A percentile compares a stretch with the other conserved stretches of the same genome.
Evolutionary conservation across 2,329 filamentous ascomycete genomes (phyloP).

Genomic region (Arachnomyces sp.): DNA sequence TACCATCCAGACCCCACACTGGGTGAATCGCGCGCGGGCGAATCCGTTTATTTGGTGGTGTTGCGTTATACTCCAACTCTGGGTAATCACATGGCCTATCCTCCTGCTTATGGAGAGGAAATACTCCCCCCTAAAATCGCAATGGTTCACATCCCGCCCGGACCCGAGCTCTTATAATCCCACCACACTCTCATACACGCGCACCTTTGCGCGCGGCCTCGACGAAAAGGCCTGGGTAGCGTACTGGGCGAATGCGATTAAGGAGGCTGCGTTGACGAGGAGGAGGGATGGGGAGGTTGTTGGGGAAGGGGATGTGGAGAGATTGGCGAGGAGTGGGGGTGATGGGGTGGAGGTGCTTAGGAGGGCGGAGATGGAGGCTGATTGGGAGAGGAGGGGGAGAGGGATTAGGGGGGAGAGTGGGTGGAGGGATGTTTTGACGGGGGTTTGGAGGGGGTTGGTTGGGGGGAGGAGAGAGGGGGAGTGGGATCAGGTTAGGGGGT

Average conservation of each 20-base stretch:
- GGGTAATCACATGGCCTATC: constrained; percentile 33
- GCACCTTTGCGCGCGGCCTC: constrained; percentile 18
- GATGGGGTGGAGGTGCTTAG: not conserved
- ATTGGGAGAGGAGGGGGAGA: constrained; percentile 15
- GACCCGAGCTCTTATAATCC: not conserved
- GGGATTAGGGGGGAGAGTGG: constrained; percentile 15
- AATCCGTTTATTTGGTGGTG: constrained; percentile 27
- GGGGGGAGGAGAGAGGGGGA: constrained; percentile 41
- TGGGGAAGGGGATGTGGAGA: constrained; percentile 12
- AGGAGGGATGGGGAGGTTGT: constrained; percentile 15
- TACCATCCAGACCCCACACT: constrained; percentile 32
- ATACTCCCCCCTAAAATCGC: constrained; percentile 25
- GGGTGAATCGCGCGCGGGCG: constrained; percentile 29
- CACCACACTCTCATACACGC: constrained; percentile 12
- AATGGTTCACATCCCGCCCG: constrained; percentile 22
- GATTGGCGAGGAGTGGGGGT: not conserved
- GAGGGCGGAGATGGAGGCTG: constrained; percentile 8
- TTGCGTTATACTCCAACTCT: constrained; percentile 30
- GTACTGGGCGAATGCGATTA: constrained; percentile 27
- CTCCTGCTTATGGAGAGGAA: constrained; percentile 30
- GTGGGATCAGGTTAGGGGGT: constrained; percentile 20
- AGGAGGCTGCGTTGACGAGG: constrained; percentile 27
- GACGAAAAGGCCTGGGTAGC: constrained; percentile 23
- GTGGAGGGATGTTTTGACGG: constrained; percentile 56
- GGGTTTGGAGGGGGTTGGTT: constrained; percentile 63